These are phyloP conservation scores for Calonectria pteridis DNA, from an alignment of 2,329 filamentous ascomycete species.

Conservation along the genomic window DNA sequence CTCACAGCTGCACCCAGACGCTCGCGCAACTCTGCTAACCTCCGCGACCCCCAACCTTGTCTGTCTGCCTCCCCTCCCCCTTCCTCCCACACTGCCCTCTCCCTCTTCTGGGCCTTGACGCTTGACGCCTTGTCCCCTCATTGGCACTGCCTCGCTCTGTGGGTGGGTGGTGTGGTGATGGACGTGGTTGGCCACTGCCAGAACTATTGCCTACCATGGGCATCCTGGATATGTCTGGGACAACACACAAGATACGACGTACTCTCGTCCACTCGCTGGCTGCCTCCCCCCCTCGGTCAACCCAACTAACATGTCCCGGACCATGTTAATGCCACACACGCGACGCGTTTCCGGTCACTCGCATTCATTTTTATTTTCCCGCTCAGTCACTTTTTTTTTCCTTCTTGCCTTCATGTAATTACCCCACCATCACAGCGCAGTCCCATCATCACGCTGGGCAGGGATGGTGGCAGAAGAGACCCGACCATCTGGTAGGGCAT, in stretches of 20 bases:
- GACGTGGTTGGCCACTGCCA: constrained; percentile 9
- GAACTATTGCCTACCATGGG: constrained; percentile 17
- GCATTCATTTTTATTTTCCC: background rate
- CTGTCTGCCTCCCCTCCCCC: background rate
- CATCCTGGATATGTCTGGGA: constrained; percentile 19
- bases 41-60: constrained; percentile 14
- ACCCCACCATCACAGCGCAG: constrained; percentile 22
- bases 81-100: constrained; percentile 4
- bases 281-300: constrained; percentile 19
- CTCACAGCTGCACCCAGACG: background rate
- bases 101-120: background rate
- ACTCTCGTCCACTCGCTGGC: constrained; percentile 23
- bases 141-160: constrained; percentile 34
- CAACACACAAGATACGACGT: constrained; percentile 24
- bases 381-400: constrained; percentile 1
- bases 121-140: constrained; percentile 16
- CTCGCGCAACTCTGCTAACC: constrained; percentile 5
- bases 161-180: constrained; percentile 26
- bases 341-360: constrained; percentile 12
- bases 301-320: constrained; percentile 29
- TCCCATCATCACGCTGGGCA: constrained; percentile 13
- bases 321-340: constrained; percentile 24
- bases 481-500: constrained; percentile 23
- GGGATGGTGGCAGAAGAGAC: constrained; percentile 14
- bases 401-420: constrained; percentile 9